Percentiles rank a stretch among this genome's conserved stretches.
These are phyloP conservation scores for Phytophthora citrophthora DNA, from an alignment of 352 stramenopile species.

Conservation along the genomic window DNA sequence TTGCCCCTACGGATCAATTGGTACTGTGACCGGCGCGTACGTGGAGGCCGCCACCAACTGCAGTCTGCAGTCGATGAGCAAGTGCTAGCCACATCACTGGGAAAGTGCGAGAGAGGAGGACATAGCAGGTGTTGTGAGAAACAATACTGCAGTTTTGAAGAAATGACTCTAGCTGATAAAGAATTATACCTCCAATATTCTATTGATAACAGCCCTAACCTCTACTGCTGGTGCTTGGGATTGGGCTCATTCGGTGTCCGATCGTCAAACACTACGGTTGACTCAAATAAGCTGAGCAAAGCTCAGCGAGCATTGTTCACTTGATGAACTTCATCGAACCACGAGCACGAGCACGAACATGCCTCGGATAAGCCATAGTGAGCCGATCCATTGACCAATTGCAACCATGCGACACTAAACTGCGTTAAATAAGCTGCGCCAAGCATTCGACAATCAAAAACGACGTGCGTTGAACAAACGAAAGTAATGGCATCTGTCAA, in stretches of 20 bases:
- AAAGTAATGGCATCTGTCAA: slow-evolving; percentile 18
- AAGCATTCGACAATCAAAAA: slow-evolving; percentile 18
- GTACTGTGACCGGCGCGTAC: slow-evolving; percentile 14
- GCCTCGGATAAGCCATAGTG: not conserved
- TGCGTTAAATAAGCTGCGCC: slow-evolving; percentile 8
- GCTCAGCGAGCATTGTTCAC: not conserved
- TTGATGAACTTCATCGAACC: no score
- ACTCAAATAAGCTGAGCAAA: not conserved
- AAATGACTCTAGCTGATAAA: not conserved
- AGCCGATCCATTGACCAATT: not conserved
- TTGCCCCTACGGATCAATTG: slow-evolving; percentile 19
- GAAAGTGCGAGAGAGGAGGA: slow-evolving; percentile 16
- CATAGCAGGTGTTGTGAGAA: not conserved
- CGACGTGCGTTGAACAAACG: not conserved
- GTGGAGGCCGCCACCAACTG: slow-evolving; percentile 10
- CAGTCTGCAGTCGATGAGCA: slow-evolving; percentile 9
- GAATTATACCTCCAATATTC: not conserved
- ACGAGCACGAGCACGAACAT: not conserved
- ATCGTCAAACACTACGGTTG: not conserved
- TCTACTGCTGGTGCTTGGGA: slow-evolving; percentile 22
- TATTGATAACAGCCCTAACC: not conserved
- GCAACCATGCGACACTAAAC: not conserved
- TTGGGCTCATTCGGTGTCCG: slow-evolving; percentile 1
- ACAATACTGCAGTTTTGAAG: slow-evolving; percentile 8
- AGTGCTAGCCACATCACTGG: slow-evolving; percentile 21